Percentiles rank a stretch among this genome's conserved stretches.
These are phyloP conservation scores for Cyberlindnera mrakii DNA, from an alignment of 805 yeast genomes.

Conservation along the genomic window DNA sequence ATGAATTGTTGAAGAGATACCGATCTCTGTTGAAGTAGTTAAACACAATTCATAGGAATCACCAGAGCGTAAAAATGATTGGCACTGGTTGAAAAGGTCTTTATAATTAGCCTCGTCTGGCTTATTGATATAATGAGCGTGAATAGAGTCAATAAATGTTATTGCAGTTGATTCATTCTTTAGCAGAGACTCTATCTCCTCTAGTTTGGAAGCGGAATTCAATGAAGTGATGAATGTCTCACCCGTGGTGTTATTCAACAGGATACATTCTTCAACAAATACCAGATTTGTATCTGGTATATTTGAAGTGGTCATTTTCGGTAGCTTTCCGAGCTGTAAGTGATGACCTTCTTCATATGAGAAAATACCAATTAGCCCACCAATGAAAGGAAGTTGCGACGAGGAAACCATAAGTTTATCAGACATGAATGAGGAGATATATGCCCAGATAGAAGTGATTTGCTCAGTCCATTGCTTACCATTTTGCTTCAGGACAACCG, in stretches of 20 bases:
- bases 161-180: not conserved
- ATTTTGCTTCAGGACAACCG: conserved; percentile 1
- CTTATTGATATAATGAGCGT: conserved; percentile 23
- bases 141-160: not conserved
- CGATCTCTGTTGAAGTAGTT: conserved; percentile 65
- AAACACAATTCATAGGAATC: conserved; percentile 93
- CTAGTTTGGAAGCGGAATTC: conserved; percentile 4
- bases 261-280: conserved; percentile 58
- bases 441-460: conserved; percentile 43
- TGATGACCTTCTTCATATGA: conserved; percentile 84
- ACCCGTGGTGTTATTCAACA: conserved; percentile 42
- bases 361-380: conserved; percentile 85
- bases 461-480: not conserved
- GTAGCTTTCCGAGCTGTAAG: conserved; percentile 23
- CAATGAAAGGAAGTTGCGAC: conserved; percentile 64
- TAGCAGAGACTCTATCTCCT: conserved; percentile 18
- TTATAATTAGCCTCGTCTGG: conserved; percentile 55
- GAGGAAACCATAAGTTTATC: conserved; percentile 21
- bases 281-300: conserved; percentile 75
- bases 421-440: conserved; percentile 43
- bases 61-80: conserved; percentile 63
- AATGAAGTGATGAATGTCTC: conserved; percentile 50
- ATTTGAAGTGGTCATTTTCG: conserved; percentile 30
- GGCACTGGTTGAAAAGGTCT: conserved; percentile 54
- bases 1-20: conserved; percentile 39